Percentiles rank a stretch among this genome's conserved stretches.
Evolutionary conservation across 2,329 filamentous ascomycete genomes (phyloP).

Genomic region (Arthrobotrys musiformis): DNA sequence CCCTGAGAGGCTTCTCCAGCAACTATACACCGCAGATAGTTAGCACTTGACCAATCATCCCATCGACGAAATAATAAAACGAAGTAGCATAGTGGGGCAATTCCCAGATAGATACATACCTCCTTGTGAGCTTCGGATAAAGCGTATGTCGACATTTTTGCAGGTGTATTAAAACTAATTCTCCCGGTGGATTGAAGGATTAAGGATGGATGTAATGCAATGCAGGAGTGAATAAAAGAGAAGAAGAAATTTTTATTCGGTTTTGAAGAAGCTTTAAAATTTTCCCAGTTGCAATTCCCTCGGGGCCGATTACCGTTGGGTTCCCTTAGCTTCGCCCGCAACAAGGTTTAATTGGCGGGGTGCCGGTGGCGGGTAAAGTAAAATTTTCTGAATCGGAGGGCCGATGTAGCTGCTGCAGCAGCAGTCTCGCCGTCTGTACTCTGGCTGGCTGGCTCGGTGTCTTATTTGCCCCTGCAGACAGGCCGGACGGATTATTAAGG

Average conservation of each 20-base stretch:
- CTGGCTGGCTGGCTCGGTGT: no score
- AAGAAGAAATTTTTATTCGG: not conserved
- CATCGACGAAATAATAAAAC: not conserved
- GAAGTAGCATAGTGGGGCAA: conserved; percentile 16
- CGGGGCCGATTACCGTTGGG: not conserved
- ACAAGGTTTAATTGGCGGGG: conserved; percentile 15
- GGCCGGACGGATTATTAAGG: not conserved
- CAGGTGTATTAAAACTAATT: conserved; percentile 4
- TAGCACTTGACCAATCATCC: conserved; percentile 63
- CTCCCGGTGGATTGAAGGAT: conserved; percentile 1
- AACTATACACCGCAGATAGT: conserved; percentile 71
- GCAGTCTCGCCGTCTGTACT: conserved; percentile 1
- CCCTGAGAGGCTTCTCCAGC: conserved; percentile 93
- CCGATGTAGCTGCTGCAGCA: conserved; percentile 49
- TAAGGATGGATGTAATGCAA: not conserved
- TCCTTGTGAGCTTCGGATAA: conserved; percentile 69
- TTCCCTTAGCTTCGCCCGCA: not conserved
- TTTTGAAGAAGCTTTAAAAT: conserved; percentile 9
- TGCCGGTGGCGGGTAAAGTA: conserved; percentile 56
- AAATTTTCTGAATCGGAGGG: conserved; percentile 52
- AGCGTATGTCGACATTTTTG: conserved; percentile 66
- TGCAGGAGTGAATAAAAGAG: not conserved
- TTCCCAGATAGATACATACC: conserved; percentile 62
- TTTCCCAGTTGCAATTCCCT: not conserved
- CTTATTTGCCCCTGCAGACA: conserved; percentile 5